phyloP scores from a whole-genome alignment of 139 green algal species.

The Parachlorella kessleri region DNA sequence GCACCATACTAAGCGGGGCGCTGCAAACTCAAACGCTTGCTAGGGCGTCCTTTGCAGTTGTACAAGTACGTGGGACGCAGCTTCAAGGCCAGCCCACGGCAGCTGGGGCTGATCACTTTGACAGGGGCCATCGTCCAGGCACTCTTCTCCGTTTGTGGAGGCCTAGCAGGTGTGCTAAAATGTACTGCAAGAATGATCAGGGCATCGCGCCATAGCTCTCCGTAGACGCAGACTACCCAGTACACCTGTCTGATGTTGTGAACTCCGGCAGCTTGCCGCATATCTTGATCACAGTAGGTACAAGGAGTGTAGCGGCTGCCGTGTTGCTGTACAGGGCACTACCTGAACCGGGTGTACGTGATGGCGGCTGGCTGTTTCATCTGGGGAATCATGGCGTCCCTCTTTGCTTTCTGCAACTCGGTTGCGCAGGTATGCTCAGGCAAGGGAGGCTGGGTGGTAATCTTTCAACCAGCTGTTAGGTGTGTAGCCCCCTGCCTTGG shows the following conservation, averaged over 20 bases:
- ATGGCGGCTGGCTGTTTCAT: constrained; percentile 63
- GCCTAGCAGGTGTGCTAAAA: too few species aligned
- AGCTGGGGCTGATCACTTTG: constrained; percentile 40
- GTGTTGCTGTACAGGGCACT: constrained; percentile 38
- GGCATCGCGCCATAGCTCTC: too few species aligned
- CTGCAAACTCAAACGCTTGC: neutral
- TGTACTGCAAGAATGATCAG: too few species aligned
- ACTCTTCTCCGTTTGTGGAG: constrained; percentile 19
- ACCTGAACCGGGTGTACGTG: constrained; percentile 60
- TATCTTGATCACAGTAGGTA: too few species aligned
- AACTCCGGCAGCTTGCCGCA: too few species aligned
- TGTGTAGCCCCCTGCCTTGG: neutral
- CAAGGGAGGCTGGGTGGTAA: too few species aligned
- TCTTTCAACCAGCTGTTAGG: too few species aligned
- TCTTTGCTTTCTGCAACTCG: constrained; percentile 43
- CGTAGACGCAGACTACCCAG: too few species aligned
- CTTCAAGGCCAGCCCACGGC: constrained; percentile 31
- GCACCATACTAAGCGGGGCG: too few species aligned
- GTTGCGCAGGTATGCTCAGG: constrained; percentile 10
- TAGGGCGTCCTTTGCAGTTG: neutral
- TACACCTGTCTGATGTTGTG: too few species aligned
- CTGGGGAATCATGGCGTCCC: constrained; percentile 69
- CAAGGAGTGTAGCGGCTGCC: too few species aligned
- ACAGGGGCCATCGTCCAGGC: constrained; percentile 32
- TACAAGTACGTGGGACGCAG: constrained; percentile 29